A percentile compares a stretch with the other conserved stretches of the same genome.
phyloP scores from a whole-genome alignment of 106 monocot genomes.

The Ottelia alismoides region DNA sequence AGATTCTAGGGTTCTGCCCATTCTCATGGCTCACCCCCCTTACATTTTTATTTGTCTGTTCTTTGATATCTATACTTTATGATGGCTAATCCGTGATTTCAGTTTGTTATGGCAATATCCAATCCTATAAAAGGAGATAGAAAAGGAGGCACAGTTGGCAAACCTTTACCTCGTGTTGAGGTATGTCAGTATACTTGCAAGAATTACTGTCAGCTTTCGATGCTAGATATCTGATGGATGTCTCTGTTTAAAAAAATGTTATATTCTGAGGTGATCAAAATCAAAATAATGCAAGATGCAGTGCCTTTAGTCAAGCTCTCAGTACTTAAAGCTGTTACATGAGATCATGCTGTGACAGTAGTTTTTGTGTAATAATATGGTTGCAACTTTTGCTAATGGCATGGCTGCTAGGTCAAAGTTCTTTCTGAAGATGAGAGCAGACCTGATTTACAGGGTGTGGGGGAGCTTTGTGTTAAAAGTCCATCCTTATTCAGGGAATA shows the following conservation, averaged over 20 bases:
- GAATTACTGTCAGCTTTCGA: no score
- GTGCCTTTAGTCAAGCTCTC: no score
- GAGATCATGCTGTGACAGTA: no score
- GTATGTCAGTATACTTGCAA: conserved; percentile 31
- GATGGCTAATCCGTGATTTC: not conserved
- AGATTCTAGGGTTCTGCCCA: not conserved
- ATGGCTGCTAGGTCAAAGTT: conserved; percentile 83
- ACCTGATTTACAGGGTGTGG: conserved; percentile 25
- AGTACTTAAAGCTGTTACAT: no score
- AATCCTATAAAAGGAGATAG: conserved; percentile 80
- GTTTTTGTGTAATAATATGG: no score
- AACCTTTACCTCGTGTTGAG: conserved; percentile 85
- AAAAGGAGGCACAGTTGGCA: conserved; percentile 87
- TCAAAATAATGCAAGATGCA: no score
- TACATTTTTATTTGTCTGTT: not conserved
- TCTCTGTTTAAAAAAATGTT: no score
- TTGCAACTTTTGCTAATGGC: no score
- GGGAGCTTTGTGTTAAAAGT: conserved; percentile 94
- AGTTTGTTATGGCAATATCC: conserved; percentile 97
- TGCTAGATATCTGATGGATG: no score
- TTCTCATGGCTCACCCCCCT: no score
- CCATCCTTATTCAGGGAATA: conserved; percentile 97
- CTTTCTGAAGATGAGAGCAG: conserved; percentile 47
- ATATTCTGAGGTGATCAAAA: no score
- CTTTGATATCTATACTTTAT: not conserved